Base-by-base conservation (phyloP, 495 filamentous ascomycete species). In the Penicillium taxi region DNA sequence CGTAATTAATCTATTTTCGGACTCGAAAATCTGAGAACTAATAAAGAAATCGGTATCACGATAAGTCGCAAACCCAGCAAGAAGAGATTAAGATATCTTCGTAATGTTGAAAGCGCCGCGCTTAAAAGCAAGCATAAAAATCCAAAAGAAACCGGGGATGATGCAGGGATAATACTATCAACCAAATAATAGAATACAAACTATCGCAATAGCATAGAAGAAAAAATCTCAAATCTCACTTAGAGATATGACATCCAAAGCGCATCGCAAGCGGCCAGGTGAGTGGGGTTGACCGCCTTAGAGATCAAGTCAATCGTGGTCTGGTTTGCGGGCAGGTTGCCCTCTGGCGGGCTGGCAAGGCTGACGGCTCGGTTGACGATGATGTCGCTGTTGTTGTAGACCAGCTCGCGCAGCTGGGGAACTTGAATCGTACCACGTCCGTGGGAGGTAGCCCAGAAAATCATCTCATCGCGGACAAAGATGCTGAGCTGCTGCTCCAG, bases 241-340 rank as follows among this genome's bases (percentile, higher is more conserved):
- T 74, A 98, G 42, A 96, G 63, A 67, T 94, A 99, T 9, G 83
- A 81, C 93, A 96, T 96, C 87, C 91, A 99, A 47, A 96, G 71
- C 45, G 89, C 78, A 70, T 99, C 93, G 40, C 80, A 82, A 51
- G 78, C 69, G 15, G 82, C 78, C 58, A 99, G 57, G 56, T 86
- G 81, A 68, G 81, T 74, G 13, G 90, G 90, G 59, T 94, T 89
- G 14, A 88, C 84, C 8, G 87, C 84, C 62, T 75, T 77, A 9
- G 80, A 79, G 39, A 99, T 81, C 48, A 88, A 57, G 65, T 99
- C 93, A 46, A 96, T 86, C 21, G 94, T 84, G 17, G 86, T 96
- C 69, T 99, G 93, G 54, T 91, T 94, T 26, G 88, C 91, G 21
- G 93, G 93, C 48, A 96, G 64, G 43, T 81, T 80, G 24, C 81